Evolutionary conservation across 331 rosid genomes (phyloP), one percentile per base, ranked within the genome.

Genomic region (Rhamnella rubrinervis): DNA sequence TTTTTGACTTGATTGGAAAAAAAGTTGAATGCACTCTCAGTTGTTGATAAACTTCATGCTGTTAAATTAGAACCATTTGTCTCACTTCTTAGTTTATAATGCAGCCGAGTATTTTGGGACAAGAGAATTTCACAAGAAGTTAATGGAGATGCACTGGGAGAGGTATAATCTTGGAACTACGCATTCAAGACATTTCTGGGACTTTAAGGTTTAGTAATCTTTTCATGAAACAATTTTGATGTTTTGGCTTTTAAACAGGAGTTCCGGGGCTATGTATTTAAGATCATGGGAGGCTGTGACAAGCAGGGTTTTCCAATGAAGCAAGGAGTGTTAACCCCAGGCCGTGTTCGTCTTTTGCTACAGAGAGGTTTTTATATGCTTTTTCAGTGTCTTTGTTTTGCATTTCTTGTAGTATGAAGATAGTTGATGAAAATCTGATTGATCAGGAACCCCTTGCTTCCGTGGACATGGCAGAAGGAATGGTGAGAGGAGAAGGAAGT

Each of bases 231-330:
- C 56, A 7, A 8, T 23, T 47, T 13, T 21, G 16, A 63, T 8
- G 10, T 35, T 39, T 55, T 35, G 14, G 12, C 23, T 20, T 12
- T 1, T 60, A 55, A 4, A 17, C 67, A 81, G 85, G 88, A 86
- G 59, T 86, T 86, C 25, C 78, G 67, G 70, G 88, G 88, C 15
- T 86, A 83, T 56, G 81, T 83, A 2, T 86, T 86, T 53, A 86
- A 86, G 56, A 86, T 83, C 23, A 86, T 80, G 76, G 86, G 86
- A 44, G 91, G 91, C 7, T 81, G 88, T 65, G 88, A 86, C 80
- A 86, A 86, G 63, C 86, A 86, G 56, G 88, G 91, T 20, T 86
- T 83, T 68, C 91, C 83, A 13, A 81, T 86, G 88, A 86, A 86
- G 86, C 86, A 83, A 72, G 91, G 88, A 59, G 91, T 86, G 53